phyloP scores from a whole-genome alignment of 2,329 filamentous ascomycete genomes.

The Aaosphaeria pasadenensis region DNA sequence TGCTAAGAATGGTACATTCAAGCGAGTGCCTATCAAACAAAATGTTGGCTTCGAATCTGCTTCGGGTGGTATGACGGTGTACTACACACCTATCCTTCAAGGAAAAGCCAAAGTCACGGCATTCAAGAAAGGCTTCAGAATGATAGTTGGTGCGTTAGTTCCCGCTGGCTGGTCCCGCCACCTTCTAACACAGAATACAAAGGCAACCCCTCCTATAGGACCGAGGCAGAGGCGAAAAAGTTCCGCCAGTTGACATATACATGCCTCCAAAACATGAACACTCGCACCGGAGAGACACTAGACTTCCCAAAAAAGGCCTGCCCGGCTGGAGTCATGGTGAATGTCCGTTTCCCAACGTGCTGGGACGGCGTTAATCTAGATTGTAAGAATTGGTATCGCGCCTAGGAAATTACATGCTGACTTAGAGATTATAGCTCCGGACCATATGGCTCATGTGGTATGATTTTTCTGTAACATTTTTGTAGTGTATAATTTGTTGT shows the following conservation, averaged over 20 bases:
- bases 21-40: conserved; percentile 31
- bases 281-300: conserved; percentile 38
- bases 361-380: conserved; percentile 50
- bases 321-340: conserved; percentile 42
- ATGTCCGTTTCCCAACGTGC: conserved; percentile 36
- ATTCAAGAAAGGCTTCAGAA: conserved; percentile 46
- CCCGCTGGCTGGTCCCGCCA: no score
- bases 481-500: neutral
- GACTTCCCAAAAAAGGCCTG: conserved; percentile 40
- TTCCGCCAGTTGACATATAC: conserved; percentile 47
- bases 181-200: neutral
- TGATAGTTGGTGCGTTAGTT: conserved; percentile 34
- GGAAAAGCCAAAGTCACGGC: conserved; percentile 37
- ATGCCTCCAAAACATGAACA: conserved; percentile 39
- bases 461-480: neutral
- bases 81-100: conserved; percentile 28
- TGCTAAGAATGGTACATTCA: conserved; percentile 28
- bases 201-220: conserved; percentile 36
- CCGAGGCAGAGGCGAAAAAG: conserved; percentile 30
- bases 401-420: no score
- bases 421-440: conserved; percentile 17
- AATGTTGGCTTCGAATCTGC: conserved; percentile 32
- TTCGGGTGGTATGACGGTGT: conserved; percentile 36
- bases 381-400: conserved; percentile 10
- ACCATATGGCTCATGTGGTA: conserved; percentile 53